A percentile compares a stretch with the other conserved stretches of the same genome.
phyloP scores from a whole-genome alignment of 257 asterid genomes.

The Linaria vulgaris region DNA sequence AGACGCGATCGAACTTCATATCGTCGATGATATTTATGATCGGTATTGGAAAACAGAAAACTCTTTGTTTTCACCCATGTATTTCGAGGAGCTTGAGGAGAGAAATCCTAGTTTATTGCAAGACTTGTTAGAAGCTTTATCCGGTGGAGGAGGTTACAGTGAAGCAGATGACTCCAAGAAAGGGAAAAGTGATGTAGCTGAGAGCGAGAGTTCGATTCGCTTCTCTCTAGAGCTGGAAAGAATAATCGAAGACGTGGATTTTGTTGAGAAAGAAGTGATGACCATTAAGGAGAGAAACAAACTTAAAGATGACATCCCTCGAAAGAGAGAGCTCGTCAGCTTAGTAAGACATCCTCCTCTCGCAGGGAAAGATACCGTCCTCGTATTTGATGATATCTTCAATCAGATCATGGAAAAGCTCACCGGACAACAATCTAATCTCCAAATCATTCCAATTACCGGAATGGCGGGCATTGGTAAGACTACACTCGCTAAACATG shows the following conservation, averaged over 20 bases:
- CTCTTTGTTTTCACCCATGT: neutral
- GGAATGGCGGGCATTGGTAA: conserved; percentile 3
- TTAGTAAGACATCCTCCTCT: neutral
- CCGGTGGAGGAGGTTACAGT: too few species aligned
- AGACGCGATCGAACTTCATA: neutral
- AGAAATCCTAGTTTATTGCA: too few species aligned
- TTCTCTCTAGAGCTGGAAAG: neutral
- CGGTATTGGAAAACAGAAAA: neutral
- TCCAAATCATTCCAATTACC: neutral
- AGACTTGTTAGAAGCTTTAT: too few species aligned
- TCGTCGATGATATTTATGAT: neutral
- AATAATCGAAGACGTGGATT: neutral
- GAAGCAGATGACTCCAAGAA: too few species aligned
- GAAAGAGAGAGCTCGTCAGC: neutral
- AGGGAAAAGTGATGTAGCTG: too few species aligned
- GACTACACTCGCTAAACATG: neutral
- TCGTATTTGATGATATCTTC: neutral
- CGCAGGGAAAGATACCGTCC: neutral
- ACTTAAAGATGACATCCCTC: neutral
- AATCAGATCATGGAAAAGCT: neutral
- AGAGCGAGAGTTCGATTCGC: too few species aligned
- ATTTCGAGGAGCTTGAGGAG: neutral
- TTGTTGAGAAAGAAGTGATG: neutral
- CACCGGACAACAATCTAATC: conserved; percentile 1
- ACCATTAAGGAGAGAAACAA: neutral